Evolutionary conservation across 2,329 filamentous ascomycete species (phyloP).

Genomic region (Aspergillus pseudonomiae): DNA sequence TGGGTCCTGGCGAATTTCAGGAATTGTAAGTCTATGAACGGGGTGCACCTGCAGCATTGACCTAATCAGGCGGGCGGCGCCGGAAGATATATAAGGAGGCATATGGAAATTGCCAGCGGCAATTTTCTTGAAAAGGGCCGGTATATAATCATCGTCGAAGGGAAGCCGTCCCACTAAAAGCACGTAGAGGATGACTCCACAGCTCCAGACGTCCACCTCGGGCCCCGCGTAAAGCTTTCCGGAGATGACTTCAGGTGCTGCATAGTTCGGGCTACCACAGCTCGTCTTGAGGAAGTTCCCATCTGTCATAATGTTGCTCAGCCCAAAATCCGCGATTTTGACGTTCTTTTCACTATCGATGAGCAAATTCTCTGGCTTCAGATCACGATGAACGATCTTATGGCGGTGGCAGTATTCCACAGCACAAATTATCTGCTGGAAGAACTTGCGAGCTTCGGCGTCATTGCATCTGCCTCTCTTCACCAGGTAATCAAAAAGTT

Average conservation of each 20-base stretch:
- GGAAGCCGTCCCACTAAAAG: slow-evolving; percentile 72
- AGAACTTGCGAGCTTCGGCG: slow-evolving; percentile 91
- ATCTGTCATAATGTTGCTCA: slow-evolving; percentile 99
- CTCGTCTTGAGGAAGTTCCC: slow-evolving; percentile 99
- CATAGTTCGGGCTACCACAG: slow-evolving; percentile 97
- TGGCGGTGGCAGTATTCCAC: slow-evolving; percentile 99
- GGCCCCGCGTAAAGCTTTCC: slow-evolving; percentile 97
- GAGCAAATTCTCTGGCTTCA: slow-evolving; percentile 95
- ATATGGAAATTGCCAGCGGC: slow-evolving; percentile 91
- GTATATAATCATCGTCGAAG: slow-evolving; percentile 98
- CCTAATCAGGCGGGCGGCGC: slow-evolving; percentile 74
- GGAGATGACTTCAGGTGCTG: slow-evolving; percentile 95
- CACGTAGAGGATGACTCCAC: slow-evolving; percentile 68
- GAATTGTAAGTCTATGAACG: slow-evolving; percentile 89
- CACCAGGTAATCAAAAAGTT: slow-evolving; percentile 98
- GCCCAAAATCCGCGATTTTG: slow-evolving; percentile 97
- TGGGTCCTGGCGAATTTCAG: slow-evolving; percentile 87
- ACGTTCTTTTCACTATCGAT: slow-evolving; percentile 95
- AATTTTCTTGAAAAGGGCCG: slow-evolving; percentile 96
- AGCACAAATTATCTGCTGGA: slow-evolving; percentile 98
- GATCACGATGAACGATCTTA: slow-evolving; percentile 96
- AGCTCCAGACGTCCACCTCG: slow-evolving; percentile 88
- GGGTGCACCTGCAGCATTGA: slow-evolving; percentile 95
- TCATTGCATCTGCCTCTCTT: slow-evolving; percentile 90
- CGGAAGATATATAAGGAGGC: slow-evolving; percentile 85